Evolutionary conservation across 805 yeast genomes (phyloP).

Genomic region (Candida odintsovae): DNA sequence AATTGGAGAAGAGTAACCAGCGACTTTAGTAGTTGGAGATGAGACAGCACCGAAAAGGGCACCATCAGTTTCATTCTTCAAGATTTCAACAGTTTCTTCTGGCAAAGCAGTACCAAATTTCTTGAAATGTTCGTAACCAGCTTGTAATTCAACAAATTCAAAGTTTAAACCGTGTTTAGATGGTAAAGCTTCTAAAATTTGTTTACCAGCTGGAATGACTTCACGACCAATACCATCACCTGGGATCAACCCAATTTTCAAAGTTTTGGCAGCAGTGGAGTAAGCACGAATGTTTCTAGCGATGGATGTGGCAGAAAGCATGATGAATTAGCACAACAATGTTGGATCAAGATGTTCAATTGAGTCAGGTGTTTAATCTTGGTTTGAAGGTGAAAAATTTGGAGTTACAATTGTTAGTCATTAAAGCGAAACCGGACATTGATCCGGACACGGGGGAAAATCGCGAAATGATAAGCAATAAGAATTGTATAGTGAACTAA

Average conservation of each 20-base stretch:
- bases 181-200: slow-evolving; percentile 78
- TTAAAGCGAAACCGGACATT: background rate
- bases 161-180: slow-evolving; percentile 71
- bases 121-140: slow-evolving; percentile 92
- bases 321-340: background rate
- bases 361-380: no score
- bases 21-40: slow-evolving; percentile 90
- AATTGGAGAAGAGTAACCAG: slow-evolving; percentile 96
- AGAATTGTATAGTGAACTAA: no score
- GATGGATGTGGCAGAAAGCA: background rate
- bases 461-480: no score
- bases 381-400: background rate
- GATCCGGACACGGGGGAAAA: background rate
- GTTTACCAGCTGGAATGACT: slow-evolving; percentile 95
- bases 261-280: slow-evolving; percentile 38
- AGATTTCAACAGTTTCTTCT: slow-evolving; percentile 76
- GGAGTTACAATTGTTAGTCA: background rate
- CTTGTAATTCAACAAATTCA: slow-evolving; percentile 82
- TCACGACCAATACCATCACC: slow-evolving; percentile 99
- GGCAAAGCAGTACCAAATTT: slow-evolving; percentile 96
- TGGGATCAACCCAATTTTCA: slow-evolving; percentile 75
- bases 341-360: background rate
- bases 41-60: slow-evolving; percentile 97
- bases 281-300: slow-evolving; percentile 21
- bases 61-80: slow-evolving; percentile 85